Evolutionary conservation across 106 monocot genomes (phyloP), one percentile per base, ranked within the genome.

Genomic region (Apostasia ramifera): DNA sequence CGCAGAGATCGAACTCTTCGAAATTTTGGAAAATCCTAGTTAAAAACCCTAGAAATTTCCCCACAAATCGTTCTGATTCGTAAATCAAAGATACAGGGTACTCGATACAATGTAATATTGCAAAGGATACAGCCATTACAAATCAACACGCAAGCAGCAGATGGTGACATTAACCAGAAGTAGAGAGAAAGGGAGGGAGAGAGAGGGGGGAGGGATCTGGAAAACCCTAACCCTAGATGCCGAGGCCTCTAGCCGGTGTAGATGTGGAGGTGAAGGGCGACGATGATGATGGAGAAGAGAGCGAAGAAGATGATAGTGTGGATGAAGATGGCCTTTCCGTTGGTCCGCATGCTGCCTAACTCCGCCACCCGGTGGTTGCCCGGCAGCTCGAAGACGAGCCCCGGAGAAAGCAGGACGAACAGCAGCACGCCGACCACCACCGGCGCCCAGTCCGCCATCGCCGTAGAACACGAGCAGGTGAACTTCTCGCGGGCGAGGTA

Each of bases 191-290:
- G 4, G 44, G 8, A 12, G 44, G 62, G 40, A 39, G 8, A 59
- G 59, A 45, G 13, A 10, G 45, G 10, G 12, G 44, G 4, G 5
- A 13, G 62, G 44, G 45, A n/a, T 26, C 26, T 26, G 26, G 44
- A 44, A 62, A 62, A 62, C 62, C 61, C 62, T 62, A 62, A 62
- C n/a, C 12, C 44, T n/a, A 62, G 5, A 44, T 2, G 12, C 3
- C 42, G 45, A 13, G 39, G 44, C 9, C 26, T 40, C 66, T 74
- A 85, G 40, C 86, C 82, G 43, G 86, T 77, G 79, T 79, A 70
- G 86, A 86, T 86, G 73, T 82, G 86, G 58, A 85, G 74, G 66
- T 71, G 77, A 70, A 85, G 81, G 71, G 85, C 85, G 74, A 85
- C 40, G 73, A 81, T 85, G 73, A 85, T 54, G 77, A 81, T 74